Evolutionary conservation across 208 protist species (phyloP).

Genomic region (Leishmania amazonensis): DNA sequence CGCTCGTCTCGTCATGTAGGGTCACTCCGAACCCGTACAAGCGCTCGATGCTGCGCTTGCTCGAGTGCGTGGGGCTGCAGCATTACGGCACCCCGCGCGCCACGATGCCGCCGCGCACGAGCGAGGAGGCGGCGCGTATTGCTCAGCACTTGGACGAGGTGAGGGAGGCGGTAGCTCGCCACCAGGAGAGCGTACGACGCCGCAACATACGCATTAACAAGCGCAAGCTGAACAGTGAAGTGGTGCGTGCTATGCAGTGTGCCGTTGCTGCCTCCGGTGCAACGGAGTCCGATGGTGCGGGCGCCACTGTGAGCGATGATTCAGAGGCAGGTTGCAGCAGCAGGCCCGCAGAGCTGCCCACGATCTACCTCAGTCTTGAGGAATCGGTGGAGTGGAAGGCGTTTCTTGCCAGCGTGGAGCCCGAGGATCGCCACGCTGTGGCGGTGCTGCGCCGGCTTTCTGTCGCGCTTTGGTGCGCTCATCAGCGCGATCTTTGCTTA

Average conservation of each 20-base stretch:
- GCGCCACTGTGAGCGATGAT: neutral
- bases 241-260: slow-evolving; percentile 8
- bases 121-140: slow-evolving; percentile 30
- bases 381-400: slow-evolving; percentile 75
- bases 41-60: slow-evolving; percentile 57
- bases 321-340: neutral
- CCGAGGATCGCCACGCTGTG: slow-evolving; percentile 43
- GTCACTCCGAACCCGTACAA: slow-evolving; percentile 52
- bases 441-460: slow-evolving; percentile 63
- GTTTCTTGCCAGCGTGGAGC: slow-evolving; percentile 38
- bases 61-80: slow-evolving; percentile 55
- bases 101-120: slow-evolving; percentile 42
- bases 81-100: slow-evolving; percentile 49
- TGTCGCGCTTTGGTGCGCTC: slow-evolving; percentile 50
- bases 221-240: slow-evolving; percentile 13
- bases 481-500: slow-evolving; percentile 52
- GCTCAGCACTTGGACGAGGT: slow-evolving; percentile 21
- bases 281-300: neutral
- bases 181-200: slow-evolving; percentile 30
- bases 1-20: slow-evolving; percentile 19
- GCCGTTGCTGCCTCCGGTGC: slow-evolving; percentile 5
- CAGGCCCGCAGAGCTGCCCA: slow-evolving; percentile 7
- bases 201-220: slow-evolving; percentile 26
- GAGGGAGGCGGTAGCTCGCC: slow-evolving; percentile 7
- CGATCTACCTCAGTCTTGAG: slow-evolving; percentile 65